A percentile compares a stretch with the other conserved stretches of the same genome.
Conservation (phyloP, 2,329 filamentous ascomycete species). For the Diaporthe helianthi region DNA sequence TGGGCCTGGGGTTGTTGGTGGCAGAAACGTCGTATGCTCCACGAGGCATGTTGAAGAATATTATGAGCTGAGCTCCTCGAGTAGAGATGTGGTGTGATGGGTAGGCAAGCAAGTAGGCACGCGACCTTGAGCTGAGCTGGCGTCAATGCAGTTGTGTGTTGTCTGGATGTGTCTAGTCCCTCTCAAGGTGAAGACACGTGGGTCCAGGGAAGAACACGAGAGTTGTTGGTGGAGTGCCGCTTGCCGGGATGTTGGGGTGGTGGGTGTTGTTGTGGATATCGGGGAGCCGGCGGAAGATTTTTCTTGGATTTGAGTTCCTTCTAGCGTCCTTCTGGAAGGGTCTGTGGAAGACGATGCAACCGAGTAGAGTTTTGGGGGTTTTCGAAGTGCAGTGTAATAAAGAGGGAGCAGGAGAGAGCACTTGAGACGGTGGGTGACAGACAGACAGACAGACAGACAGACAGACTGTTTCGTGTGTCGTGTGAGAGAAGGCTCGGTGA, state of each 20-base stretch:
- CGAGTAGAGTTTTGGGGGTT: slow-evolving; percentile 5
- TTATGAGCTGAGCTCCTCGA: not conserved
- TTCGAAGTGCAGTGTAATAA: not conserved
- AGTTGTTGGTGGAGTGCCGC: slow-evolving; percentile 22
- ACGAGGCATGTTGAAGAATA: slow-evolving; percentile 30
- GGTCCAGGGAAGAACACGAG: not conserved
- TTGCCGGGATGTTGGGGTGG: slow-evolving; percentile 13
- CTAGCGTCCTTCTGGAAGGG: slow-evolving; percentile 33
- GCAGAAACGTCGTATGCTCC: slow-evolving; percentile 35
- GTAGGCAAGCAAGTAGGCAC: not conserved
- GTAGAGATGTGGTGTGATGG: not conserved
- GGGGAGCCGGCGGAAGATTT: slow-evolving; percentile 18
- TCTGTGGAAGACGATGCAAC: not conserved
- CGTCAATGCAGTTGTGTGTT: not conserved
- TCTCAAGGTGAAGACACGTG: slow-evolving; percentile 12
- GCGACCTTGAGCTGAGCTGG: not conserved
- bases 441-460: no score
- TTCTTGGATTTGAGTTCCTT: slow-evolving; percentile 19
- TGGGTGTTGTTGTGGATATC: slow-evolving; percentile 13
- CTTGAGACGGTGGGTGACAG: not conserved
- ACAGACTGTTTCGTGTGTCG: no score
- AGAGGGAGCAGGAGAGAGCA: not conserved
- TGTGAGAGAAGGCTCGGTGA: not conserved
- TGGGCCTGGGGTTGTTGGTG: slow-evolving; percentile 33
- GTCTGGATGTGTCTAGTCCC: not conserved